Evolutionary conservation across 306 rosid species (phyloP), one percentile per base, ranked within the genome.

Genomic region (Cicer judaicum): DNA sequence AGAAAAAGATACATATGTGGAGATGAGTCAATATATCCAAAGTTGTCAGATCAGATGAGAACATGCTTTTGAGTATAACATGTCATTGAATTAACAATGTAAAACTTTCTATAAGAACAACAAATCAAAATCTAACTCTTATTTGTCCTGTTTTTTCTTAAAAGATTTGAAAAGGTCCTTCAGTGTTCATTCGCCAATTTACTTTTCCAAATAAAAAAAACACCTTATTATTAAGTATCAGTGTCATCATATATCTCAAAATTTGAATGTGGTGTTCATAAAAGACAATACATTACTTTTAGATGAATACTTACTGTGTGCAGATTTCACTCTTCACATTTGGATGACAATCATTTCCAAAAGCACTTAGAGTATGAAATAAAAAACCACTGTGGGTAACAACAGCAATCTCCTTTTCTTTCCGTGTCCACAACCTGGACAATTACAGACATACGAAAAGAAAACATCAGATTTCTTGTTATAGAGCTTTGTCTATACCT

Each of bases 321-420:
- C 93, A 75, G 61, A 92, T 82, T 89, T 92, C 97, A 47, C 72
- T 86, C 89, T 88, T 86, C 34, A 92, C 69, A 12, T 75, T 64
- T 74, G 96, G 85, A 87, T 94, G 96, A 49, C 97, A 90, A 44
- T 87, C 97, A 80, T 88, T 86, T 82, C 96, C 96, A 76, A 94
- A 91, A 80, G 88, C 76, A 48, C 88, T 84, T 40, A 94, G 74
- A 19, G 88, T 69, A 67, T 94, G 92, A 78, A 69, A 82, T 77
- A 90, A 83, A 82, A 90, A 94, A 72, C 89, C 93, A 48, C 97
- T 81, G 86, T 94, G 99, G 71, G 78, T 62, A 67, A 90, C 89
- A 74, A 94, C 84, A 55, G 96, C 98, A 70, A 94, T 94, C 83
- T 94, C 92, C 63, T 88, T 87, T 84, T 94, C 97, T 84, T 94